Conservation (phyloP, 768 basidiomycete genomes). For the Pisolithus marmoratus region DNA sequence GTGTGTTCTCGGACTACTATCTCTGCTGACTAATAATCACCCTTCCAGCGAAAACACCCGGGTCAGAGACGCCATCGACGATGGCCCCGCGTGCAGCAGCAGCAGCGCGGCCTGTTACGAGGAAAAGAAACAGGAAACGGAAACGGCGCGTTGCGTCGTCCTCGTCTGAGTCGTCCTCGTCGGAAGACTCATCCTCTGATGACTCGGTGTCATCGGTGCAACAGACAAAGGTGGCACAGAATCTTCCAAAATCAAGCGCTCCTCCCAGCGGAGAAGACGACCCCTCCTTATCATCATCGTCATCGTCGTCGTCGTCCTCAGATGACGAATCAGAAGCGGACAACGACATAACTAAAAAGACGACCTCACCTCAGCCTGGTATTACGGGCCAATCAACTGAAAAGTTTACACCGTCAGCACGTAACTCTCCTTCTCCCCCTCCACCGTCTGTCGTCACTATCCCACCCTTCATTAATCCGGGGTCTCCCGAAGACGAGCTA, state of each 20-base stretch:
- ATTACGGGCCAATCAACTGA: not conserved
- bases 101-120: conserved; percentile 25
- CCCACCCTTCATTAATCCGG: conserved; percentile 52
- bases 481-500: conserved; percentile 40
- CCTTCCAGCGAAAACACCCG: not conserved
- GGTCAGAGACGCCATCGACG: not conserved
- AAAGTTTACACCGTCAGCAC: not conserved
- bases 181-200: conserved; percentile 15
- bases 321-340: conserved; percentile 10
- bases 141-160: conserved; percentile 46
- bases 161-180: conserved; percentile 38
- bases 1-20: not conserved
- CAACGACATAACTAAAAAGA: not conserved
- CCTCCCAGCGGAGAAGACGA: conserved; percentile 1
- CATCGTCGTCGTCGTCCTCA: conserved; percentile 16
- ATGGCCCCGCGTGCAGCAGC: conserved; percentile 6
- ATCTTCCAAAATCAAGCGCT: not conserved
- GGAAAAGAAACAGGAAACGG: conserved; percentile 48
- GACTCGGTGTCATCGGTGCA: conserved; percentile 2
- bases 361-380: not conserved
- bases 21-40: conserved; percentile 1
- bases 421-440: conserved; percentile 22
- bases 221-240: conserved; percentile 1
- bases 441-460: conserved; percentile 22
- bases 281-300: conserved; percentile 2